Percentiles rank a stretch among this genome's conserved stretches.
Evolutionary conservation across 83 land plant species (phyloP).

Genomic region (Picea abies): DNA sequence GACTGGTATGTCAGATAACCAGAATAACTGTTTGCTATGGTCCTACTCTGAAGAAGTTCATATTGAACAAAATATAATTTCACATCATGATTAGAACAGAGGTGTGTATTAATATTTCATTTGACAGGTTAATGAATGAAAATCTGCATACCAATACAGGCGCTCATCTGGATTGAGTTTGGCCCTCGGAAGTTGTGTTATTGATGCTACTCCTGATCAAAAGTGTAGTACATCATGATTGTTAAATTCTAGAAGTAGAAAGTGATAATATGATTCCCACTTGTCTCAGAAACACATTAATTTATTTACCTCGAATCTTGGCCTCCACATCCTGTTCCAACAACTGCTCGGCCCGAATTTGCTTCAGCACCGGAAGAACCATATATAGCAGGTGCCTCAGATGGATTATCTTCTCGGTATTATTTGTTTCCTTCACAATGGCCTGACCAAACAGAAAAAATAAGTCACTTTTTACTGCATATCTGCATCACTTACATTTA

Average conservation of each 20-base stretch:
- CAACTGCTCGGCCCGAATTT: slow-evolving; percentile 59
- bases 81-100: neutral
- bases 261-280: neutral
- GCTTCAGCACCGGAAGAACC: slow-evolving; percentile 63
- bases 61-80: neutral
- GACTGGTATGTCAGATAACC: neutral
- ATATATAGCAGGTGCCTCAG: slow-evolving; percentile 41
- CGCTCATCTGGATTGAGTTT: slow-evolving; percentile 32
- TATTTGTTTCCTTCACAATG: slow-evolving; percentile 7
- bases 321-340: slow-evolving; percentile 66
- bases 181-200: slow-evolving; percentile 30
- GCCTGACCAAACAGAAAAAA: slow-evolving; percentile 35
- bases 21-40: neutral
- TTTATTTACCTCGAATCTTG: slow-evolving; percentile 46
- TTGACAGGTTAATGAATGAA: neutral
- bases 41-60: neutral
- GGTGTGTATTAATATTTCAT: neutral
- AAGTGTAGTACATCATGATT: neutral
- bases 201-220: slow-evolving; percentile 33
- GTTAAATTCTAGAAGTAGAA: neutral
- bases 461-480: slow-evolving; percentile 40
- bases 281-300: neutral
- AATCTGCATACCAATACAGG: slow-evolving; percentile 49
- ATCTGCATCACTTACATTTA: slow-evolving; percentile 22
- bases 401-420: slow-evolving; percentile 20